Percentiles rank a stretch among this genome's conserved stretches.
Evolutionary conservation across 129 eudicot genomes (phyloP).

Genomic region (Artemisia tridentata): DNA sequence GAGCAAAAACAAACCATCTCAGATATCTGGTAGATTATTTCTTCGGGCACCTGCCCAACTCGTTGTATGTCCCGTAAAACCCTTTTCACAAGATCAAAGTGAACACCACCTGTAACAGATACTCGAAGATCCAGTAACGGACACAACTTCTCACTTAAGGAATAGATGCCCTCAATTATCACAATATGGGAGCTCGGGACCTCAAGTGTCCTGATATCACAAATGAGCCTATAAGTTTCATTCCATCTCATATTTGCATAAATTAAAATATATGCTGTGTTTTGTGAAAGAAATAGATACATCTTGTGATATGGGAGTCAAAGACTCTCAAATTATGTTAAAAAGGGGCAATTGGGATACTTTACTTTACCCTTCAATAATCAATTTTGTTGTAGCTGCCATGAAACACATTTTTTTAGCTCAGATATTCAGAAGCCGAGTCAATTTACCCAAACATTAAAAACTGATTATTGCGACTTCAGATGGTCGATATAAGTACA

Average conservation of each 20-base stretch:
- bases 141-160: slow-evolving; percentile 78
- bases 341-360: too few relatives aligned
- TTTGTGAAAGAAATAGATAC: too few relatives aligned
- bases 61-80: slow-evolving; percentile 98
- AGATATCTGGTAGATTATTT: slow-evolving; percentile 90
- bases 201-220: slow-evolving; percentile 76
- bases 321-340: too few relatives aligned
- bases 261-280: too few relatives aligned
- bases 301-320: too few relatives aligned
- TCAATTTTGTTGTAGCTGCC: background rate
- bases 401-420: background rate
- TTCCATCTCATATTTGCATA: too few relatives aligned
- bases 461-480: background rate
- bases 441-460: background rate
- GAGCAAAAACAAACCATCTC: slow-evolving; percentile 65
- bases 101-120: slow-evolving; percentile 97
- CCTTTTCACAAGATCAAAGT: too few relatives aligned
- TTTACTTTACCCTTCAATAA: background rate
- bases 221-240: too few relatives aligned
- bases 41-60: slow-evolving; percentile 94
- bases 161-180: slow-evolving; percentile 91
- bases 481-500: background rate
- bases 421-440: background rate
- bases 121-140: slow-evolving; percentile 88
- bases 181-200: slow-evolving; percentile 88